Conservation (phyloP, 345 rosid genomes). For the Theobroma cacao region DNA sequence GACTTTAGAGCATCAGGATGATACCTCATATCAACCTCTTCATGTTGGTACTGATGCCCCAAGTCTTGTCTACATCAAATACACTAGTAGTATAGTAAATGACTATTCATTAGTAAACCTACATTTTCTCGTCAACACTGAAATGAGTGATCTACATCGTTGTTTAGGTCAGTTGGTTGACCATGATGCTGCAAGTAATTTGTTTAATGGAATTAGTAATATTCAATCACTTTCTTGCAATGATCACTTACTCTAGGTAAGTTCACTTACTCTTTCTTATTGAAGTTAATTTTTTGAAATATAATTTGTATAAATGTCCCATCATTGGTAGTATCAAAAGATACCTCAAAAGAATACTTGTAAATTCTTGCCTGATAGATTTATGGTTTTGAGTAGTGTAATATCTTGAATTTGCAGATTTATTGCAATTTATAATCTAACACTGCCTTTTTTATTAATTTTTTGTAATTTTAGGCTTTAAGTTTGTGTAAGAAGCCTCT, state of each 20-base stretch:
- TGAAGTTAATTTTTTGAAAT: background rate
- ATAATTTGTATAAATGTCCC: background rate
- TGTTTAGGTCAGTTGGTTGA: background rate
- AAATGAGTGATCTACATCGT: background rate
- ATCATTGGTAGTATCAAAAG: background rate
- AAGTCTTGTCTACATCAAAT: background rate
- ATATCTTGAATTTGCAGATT: background rate
- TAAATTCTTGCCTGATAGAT: background rate
- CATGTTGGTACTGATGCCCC: background rate
- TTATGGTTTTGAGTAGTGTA: background rate
- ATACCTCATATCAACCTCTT: background rate
- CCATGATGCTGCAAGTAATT: background rate
- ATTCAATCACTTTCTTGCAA: background rate
- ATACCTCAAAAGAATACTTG: background rate
- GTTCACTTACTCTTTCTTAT: background rate
- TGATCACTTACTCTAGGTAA: background rate
- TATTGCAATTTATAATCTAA: background rate
- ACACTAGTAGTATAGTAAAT: too few species aligned
- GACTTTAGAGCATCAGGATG: background rate
- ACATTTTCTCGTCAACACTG: background rate
- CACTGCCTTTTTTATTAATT: background rate
- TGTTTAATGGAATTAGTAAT: background rate
- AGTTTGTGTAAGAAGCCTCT: too few species aligned
- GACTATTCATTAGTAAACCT: background rate
- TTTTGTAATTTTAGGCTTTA: background rate